phyloP scores from a whole-genome alignment of 2,329 filamentous ascomycete genomes.

The Bipolaris gigantea region DNA sequence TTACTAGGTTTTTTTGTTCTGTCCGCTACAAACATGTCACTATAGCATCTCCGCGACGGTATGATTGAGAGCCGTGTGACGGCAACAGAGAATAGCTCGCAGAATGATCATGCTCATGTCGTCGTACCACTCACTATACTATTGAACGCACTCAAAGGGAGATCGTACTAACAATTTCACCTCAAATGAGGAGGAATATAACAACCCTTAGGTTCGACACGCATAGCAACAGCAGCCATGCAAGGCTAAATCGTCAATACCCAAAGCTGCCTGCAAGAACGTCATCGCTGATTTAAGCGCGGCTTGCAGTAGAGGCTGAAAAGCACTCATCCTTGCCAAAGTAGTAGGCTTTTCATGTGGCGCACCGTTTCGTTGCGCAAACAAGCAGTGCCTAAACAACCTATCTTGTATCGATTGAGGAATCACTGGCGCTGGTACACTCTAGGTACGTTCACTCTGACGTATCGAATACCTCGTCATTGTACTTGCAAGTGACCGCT shows the following conservation, averaged over 20 bases:
- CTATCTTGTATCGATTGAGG: neutral
- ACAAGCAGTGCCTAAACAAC: neutral
- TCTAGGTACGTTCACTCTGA: neutral
- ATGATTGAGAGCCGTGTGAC: neutral
- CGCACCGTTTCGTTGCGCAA: neutral
- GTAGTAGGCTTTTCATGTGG: neutral
- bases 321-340: neutral
- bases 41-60: neutral
- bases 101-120: neutral
- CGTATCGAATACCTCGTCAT: neutral
- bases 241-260: neutral
- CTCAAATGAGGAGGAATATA: neutral
- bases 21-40: neutral
- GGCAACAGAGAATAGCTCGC: neutral
- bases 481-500: neutral
- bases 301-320: neutral
- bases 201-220: neutral
- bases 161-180: neutral
- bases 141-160: too few species aligned
- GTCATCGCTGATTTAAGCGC: neutral
- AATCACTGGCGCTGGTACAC: neutral
- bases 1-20: neutral
- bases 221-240: neutral
- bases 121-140: neutral
- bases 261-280: neutral